phyloP scores from a whole-genome alignment of 208 protist species.

The Leishmania guyanensis region DNA sequence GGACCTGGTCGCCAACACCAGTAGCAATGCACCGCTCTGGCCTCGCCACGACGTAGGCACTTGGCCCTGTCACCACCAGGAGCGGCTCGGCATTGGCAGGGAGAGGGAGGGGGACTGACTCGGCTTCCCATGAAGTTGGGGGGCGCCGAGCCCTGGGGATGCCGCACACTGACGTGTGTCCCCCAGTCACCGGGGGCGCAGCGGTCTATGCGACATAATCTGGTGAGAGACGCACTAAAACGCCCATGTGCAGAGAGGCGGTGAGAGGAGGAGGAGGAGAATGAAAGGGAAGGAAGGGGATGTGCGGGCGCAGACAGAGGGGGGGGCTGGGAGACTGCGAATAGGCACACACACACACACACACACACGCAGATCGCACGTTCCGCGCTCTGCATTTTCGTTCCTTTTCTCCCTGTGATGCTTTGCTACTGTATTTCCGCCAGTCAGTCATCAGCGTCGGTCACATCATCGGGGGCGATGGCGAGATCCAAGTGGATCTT shows the following conservation, averaged over 20 bases:
- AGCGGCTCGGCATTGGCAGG: not conserved
- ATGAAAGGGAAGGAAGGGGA: too few species aligned
- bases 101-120: not conserved
- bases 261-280: not conserved
- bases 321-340: too few species aligned
- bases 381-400: not conserved
- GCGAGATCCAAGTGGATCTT: constrained; percentile 18
- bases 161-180: not conserved
- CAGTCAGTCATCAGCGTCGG: constrained; percentile 39
- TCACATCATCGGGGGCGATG: constrained; percentile 10
- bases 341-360: not conserved
- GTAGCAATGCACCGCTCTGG: not conserved
- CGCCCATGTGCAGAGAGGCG: too few species aligned
- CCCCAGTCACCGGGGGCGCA: not conserved
- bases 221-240: too few species aligned
- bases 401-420: not conserved
- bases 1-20: not conserved
- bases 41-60: not conserved
- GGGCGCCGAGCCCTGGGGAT: not conserved
- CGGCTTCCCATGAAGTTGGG: not conserved
- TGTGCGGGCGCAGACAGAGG: too few species aligned
- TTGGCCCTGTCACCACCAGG: not conserved
- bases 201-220: too few species aligned
- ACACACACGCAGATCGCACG: not conserved
- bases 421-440: constrained; percentile 23